Evolutionary conservation across 2,329 filamentous ascomycete genomes (phyloP).

Genomic region (Talaromyces sp.): DNA sequence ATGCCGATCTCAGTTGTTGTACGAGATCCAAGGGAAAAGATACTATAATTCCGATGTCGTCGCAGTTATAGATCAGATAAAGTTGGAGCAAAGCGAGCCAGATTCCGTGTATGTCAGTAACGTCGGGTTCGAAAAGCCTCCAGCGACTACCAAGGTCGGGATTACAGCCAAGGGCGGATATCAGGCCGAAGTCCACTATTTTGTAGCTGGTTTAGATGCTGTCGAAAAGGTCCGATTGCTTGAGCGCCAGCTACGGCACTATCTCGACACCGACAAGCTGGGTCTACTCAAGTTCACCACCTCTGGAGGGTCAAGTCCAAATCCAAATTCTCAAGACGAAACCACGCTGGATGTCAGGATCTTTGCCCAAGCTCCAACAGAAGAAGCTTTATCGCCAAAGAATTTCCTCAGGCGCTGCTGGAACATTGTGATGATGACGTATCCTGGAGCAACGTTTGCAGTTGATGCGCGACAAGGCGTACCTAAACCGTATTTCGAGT

Average conservation of each 20-base stretch:
- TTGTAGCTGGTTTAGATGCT: slow-evolving; percentile 1
- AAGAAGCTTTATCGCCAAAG: slow-evolving; percentile 16
- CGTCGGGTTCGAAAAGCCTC: background rate
- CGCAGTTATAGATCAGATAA: background rate
- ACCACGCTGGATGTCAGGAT: slow-evolving; percentile 24
- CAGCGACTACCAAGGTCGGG: slow-evolving; percentile 1
- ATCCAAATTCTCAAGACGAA: background rate
- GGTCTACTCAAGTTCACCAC: background rate
- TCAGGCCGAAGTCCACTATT: background rate
- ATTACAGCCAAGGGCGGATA: background rate
- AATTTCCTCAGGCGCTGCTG: slow-evolving; percentile 19
- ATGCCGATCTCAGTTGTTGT: slow-evolving; percentile 45
- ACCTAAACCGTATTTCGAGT: slow-evolving; percentile 19
- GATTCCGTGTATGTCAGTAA: background rate
- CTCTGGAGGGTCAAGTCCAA: background rate
- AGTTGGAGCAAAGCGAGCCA: background rate
- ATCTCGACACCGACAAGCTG: background rate
- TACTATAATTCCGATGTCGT: slow-evolving; percentile 37
- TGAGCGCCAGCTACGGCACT: background rate
- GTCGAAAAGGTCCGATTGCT: background rate
- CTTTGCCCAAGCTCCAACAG: slow-evolving; percentile 35
- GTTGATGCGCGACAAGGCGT: background rate
- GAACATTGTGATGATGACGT: slow-evolving; percentile 21
- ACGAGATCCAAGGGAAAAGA: slow-evolving; percentile 44
- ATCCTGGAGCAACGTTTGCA: slow-evolving; percentile 18